A percentile compares a stretch with the other conserved stretches of the same genome.
These are phyloP conservation scores for Butyriboletus loyo DNA, from an alignment of 768 basidiomycete genomes.

Conservation along the genomic window DNA sequence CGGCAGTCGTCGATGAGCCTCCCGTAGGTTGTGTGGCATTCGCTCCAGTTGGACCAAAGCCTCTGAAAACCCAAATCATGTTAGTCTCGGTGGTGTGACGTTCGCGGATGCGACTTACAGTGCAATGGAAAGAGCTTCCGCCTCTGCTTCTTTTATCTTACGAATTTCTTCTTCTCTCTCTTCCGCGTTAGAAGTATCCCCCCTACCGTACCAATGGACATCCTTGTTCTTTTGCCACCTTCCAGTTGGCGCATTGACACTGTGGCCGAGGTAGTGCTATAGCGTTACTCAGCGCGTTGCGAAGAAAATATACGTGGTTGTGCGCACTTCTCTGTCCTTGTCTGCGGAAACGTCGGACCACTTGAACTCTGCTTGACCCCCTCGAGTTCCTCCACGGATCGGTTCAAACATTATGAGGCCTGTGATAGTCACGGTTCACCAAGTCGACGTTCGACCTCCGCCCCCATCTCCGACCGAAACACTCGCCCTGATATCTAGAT, in stretches of 20 bases:
- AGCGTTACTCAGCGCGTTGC: constrained; percentile 1
- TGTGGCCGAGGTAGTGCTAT: constrained; percentile 93
- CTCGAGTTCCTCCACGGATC: constrained; percentile 83
- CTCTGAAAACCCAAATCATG: constrained; percentile 43
- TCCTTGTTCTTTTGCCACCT: constrained; percentile 99
- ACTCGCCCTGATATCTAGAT: constrained; percentile 14
- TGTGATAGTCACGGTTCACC: not conserved
- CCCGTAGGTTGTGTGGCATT: constrained; percentile 23
- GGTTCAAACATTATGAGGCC: constrained; percentile 64
- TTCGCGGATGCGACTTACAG: constrained; percentile 48
- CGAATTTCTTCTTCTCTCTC: constrained; percentile 72
- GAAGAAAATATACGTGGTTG: not conserved
- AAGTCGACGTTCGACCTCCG: constrained; percentile 12
- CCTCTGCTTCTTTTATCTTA: constrained; percentile 82
- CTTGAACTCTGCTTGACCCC: constrained; percentile 90
- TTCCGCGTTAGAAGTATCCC: constrained; percentile 39
- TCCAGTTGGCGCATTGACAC: constrained; percentile 91
- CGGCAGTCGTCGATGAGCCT: constrained; percentile 16
- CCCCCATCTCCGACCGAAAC: constrained; percentile 20
- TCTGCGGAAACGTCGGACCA: constrained; percentile 89
- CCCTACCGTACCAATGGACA: constrained; percentile 91
- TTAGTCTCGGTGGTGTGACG: constrained; percentile 1
- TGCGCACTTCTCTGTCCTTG: constrained; percentile 83
- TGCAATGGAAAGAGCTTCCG: constrained; percentile 80
- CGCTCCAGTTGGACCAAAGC: constrained; percentile 60